Evolutionary conservation across 345 rosid genomes (phyloP).

Genomic region (Hirschfeldia incana): DNA sequence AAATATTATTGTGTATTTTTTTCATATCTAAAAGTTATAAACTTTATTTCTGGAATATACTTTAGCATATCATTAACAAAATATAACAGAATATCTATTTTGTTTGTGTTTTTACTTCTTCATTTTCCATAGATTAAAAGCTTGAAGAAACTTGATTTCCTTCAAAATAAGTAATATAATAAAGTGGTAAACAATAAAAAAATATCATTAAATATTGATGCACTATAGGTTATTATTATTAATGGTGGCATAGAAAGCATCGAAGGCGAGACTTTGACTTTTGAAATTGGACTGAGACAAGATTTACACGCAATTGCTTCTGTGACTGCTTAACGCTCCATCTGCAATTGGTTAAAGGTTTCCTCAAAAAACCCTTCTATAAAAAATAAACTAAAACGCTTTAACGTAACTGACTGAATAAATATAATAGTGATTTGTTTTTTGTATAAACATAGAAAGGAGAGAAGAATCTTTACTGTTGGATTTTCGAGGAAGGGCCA

Average conservation of each 20-base stretch:
- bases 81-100: background rate
- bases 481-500: constrained; percentile 21
- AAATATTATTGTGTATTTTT: no score
- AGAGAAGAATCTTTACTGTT: no score
- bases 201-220: background rate
- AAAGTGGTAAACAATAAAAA: no score
- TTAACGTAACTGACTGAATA: background rate
- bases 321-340: constrained; percentile 49
- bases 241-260: constrained; percentile 50
- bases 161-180: no score
- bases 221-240: constrained; percentile 50
- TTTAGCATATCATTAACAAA: no score
- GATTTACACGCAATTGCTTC: constrained; percentile 57
- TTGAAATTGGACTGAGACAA: constrained; percentile 45
- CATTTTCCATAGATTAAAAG: background rate
- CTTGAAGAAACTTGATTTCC: background rate
- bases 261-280: constrained; percentile 45
- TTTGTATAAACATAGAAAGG: no score
- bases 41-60: no score
- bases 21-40: no score
- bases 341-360: constrained; percentile 48
- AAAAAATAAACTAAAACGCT: background rate
- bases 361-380: background rate
- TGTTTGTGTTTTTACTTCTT: background rate
- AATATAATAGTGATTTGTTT: no score